Conservation (phyloP, 495 filamentous ascomycete genomes). For the Oidiodendron maius region DNA sequence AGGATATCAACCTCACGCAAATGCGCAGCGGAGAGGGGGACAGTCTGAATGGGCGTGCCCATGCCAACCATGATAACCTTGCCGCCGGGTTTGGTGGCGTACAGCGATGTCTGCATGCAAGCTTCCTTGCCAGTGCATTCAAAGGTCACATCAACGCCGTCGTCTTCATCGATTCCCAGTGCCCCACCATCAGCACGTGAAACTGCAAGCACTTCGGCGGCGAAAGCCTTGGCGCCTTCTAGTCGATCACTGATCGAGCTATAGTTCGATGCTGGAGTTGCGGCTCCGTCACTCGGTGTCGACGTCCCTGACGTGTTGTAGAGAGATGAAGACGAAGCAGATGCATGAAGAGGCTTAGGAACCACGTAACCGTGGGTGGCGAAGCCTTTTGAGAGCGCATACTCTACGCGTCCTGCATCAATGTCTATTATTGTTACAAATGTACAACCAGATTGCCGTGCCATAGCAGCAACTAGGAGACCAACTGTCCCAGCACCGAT, state of each 20-base stretch:
- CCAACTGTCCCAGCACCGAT: constrained; percentile 86
- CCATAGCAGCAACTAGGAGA: constrained; percentile 67
- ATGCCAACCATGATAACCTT: constrained; percentile 86
- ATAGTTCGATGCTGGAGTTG: constrained; percentile 36
- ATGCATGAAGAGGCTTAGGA: constrained; percentile 36
- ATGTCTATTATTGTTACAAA: constrained; percentile 77
- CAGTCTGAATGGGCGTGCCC: constrained; percentile 85
- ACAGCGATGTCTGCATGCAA: constrained; percentile 82
- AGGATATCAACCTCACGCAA: constrained; percentile 85
- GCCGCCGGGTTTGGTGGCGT: constrained; percentile 72
- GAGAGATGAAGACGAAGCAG: constrained; percentile 24
- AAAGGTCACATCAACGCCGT: constrained; percentile 73
- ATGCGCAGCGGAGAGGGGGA: constrained; percentile 79
- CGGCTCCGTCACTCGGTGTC: constrained; percentile 26
- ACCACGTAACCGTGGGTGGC: constrained; percentile 65
- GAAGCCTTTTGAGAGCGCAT: constrained; percentile 66
- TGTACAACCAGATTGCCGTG: constrained; percentile 59
- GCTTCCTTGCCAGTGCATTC: constrained; percentile 89
- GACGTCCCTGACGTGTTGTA: constrained; percentile 23
- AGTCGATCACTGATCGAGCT: constrained; percentile 41
- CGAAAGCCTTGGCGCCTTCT: constrained; percentile 52
- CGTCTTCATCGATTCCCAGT: constrained; percentile 37
- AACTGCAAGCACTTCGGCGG: constrained; percentile 46
- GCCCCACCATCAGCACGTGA: constrained; percentile 24
- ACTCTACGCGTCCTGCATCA: constrained; percentile 68